Evolutionary conservation across 2,329 filamentous ascomycete species (phyloP), one percentile per base, ranked within the genome.

Genomic region (Pseudopithomyces chartarum): DNA sequence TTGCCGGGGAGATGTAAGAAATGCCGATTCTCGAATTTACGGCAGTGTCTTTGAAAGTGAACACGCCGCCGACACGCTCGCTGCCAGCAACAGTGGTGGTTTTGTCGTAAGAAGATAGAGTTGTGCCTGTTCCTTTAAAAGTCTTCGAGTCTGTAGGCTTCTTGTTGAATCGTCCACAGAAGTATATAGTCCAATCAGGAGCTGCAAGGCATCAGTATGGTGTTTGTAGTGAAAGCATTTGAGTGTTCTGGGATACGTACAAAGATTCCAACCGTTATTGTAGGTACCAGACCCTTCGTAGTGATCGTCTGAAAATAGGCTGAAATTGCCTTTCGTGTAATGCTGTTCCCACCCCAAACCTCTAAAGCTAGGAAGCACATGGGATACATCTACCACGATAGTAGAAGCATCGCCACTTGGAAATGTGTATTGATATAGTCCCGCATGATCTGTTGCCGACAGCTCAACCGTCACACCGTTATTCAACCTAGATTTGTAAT

Each of bases 181-280:
- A 86, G 66, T 84, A 85, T 13, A 88, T 84, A 0, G 78, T 85
- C 85, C 85, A 90, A 46, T 86, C 74, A 0, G 83, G 85, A 1
- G 86, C 82, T 54, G 36, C 19, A 11, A 22, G 2, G 6, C 33
- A 33, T 58, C 36, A 56, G 56, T 20, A 15, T 15, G 23, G 3
- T 4, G 32, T 22, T 19, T 22, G 17, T 15, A 36, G 20, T 20
- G 5, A 11, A 12, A 20, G 8, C 15, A 49, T 5, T 20, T 29
- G 33, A 17, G 26, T 10, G 45, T 13, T 39, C 29, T 22, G 11
- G 33, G 23, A 17, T 8, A 60, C 65, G 57, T 59, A 69, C 67
- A 66, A 0, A 82, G 76, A 56, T 89, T 90, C 87, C 87, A 89
- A 13, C 87, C 86, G 67, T 88, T 87, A 52, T 89, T 81, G 67